phyloP scores from a whole-genome alignment of 805 yeast genomes.

The Candida jianshihensis region DNA sequence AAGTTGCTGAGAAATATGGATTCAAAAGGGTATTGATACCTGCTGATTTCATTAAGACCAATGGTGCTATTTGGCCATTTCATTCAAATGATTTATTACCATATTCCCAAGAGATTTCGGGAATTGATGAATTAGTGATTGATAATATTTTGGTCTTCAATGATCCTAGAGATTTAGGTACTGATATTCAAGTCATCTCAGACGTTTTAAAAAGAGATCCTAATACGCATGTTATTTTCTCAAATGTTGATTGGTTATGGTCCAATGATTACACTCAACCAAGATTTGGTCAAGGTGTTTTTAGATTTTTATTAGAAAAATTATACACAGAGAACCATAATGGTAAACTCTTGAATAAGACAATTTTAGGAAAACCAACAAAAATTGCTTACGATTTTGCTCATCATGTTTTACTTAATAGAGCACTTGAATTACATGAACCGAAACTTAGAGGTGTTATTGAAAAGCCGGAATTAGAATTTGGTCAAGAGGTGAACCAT shows the following conservation, averaged over 20 bases:
- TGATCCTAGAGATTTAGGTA: constrained; percentile 85
- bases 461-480: constrained; percentile 3
- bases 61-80: constrained; percentile 76
- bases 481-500: constrained; percentile 16
- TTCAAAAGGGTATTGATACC: constrained; percentile 70
- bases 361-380: constrained; percentile 78
- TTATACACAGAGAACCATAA: constrained; percentile 46
- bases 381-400: constrained; percentile 78
- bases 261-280: constrained; percentile 74
- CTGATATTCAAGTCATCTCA: constrained; percentile 71
- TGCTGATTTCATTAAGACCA: constrained; percentile 56
- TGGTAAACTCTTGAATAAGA: constrained; percentile 40
- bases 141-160: constrained; percentile 81
- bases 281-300: constrained; percentile 89
- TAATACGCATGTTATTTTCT: constrained; percentile 65
- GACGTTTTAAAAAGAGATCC: constrained; percentile 66
- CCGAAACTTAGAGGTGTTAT: background rate
- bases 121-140: constrained; percentile 17
- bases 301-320: constrained; percentile 54
- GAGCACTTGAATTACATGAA: constrained; percentile 24
- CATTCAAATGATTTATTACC: constrained; percentile 42
- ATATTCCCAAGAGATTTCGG: constrained; percentile 22
- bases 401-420: constrained; percentile 50
- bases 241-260: constrained; percentile 83
- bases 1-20: constrained; percentile 72